Evolutionary conservation across 2,329 filamentous ascomycete genomes (phyloP), one percentile per base, ranked within the genome.

Genomic region (Verticillium alfalfae): DNA sequence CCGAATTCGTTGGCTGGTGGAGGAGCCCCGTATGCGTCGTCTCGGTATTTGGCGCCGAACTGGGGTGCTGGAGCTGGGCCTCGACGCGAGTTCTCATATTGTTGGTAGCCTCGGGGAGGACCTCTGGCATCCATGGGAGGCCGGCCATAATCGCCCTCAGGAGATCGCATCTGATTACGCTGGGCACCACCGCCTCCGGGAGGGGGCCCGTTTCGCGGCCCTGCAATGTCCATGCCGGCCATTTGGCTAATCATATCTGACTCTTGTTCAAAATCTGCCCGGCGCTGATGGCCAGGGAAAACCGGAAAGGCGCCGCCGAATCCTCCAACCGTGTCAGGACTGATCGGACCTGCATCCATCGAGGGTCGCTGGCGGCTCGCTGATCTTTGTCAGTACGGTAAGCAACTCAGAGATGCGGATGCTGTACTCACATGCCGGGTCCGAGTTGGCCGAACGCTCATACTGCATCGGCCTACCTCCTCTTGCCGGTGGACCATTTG

Each of bases 1-100:
- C 77, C 82, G 66, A 82, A 86, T 6, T 77, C 75, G 45, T 78
- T 74, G 63, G 70, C 69, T 9, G 66, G 66, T 12, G 76, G 73
- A 36, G 75, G 70, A 34, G 70, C 70, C 15, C 70, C 70, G 41
- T 74, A 73, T 9, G 72, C 73, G 56, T 78, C 74, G 18, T 78
- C 74, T 26, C 70, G 69, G 65, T 75, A 77, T 3, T 74, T 73
- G 6, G 66, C 65, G 6, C 71, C 73, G 62, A 76, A 77, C 4
- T 71, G 72, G 60, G 71, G 71, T 7, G 70, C 68, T 31, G 60
- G 67, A 6, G 72, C 70, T 13, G 70, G 66, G 4, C 67, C 64
- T 26, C 61, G 64, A 16, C 64, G 62, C 12, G 68, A 64, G 36
- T 70, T 70, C 36, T 67, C 66, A 60, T 71, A 70, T 60, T 73